Percentiles rank a stretch among this genome's conserved stretches.
phyloP scores from a whole-genome alignment of 139 green algal genomes.

The Spirogloea muscicola region DNA sequence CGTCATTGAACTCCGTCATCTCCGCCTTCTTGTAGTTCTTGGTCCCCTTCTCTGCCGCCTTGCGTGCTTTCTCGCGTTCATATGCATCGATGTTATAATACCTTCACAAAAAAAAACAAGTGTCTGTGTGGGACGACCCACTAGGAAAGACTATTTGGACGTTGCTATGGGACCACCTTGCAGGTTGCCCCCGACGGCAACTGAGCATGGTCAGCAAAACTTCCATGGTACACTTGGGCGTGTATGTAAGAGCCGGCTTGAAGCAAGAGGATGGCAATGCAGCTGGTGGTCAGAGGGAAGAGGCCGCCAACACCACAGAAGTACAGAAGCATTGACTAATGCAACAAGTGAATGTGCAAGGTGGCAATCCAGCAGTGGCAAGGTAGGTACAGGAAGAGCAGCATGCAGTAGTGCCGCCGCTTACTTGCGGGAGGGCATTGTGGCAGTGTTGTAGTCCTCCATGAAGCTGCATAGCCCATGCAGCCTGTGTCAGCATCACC shows the following conservation, averaged over 20 bases:
- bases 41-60: background rate
- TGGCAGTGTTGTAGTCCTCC: constrained; percentile 50
- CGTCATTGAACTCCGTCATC: constrained; percentile 33
- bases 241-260: too few species aligned
- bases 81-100: constrained; percentile 29
- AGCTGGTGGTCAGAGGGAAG: too few species aligned
- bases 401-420: too few species aligned
- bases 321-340: too few species aligned
- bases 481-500: background rate
- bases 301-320: too few species aligned
- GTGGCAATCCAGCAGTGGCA: background rate
- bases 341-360: too few species aligned
- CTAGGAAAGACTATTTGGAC: background rate
- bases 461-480: constrained; percentile 22
- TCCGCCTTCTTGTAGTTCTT: constrained; percentile 4
- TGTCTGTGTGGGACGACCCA: background rate
- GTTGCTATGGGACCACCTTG: background rate
- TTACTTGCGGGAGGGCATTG: constrained; percentile 42
- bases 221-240: too few species aligned
- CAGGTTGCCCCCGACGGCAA: background rate
- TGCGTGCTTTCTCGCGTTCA: background rate
- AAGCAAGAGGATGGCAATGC: too few species aligned
- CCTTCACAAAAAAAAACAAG: background rate
- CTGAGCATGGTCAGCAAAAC: too few species aligned
- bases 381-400: background rate